Evolutionary conservation across 441 rosid species (phyloP).

Genomic region (Isatis lusitanica): DNA sequence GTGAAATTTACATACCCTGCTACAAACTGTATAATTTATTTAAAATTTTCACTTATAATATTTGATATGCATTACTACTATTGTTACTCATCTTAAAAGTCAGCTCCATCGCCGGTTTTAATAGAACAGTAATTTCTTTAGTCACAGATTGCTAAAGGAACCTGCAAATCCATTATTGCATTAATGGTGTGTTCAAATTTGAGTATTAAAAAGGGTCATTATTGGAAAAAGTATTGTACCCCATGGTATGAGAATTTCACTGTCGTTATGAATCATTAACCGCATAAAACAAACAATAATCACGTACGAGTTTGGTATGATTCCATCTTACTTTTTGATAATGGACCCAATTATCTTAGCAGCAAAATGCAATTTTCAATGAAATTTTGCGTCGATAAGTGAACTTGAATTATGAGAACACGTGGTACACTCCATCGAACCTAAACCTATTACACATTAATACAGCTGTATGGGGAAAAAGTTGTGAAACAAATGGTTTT

Average conservation of each 20-base stretch:
- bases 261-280: slow-evolving; percentile 15
- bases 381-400: slow-evolving; percentile 19
- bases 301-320: slow-evolving; percentile 34
- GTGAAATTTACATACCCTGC: background rate
- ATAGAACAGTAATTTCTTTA: background rate
- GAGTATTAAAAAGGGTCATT: slow-evolving; percentile 12
- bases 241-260: background rate
- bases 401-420: slow-evolving; percentile 16
- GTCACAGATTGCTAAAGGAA: background rate
- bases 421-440: slow-evolving; percentile 24
- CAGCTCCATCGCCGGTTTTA: background rate
- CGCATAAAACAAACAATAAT: slow-evolving; percentile 14
- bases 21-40: background rate
- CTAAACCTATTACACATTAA: background rate
- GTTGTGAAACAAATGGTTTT: slow-evolving; percentile 13
- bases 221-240: slow-evolving; percentile 11
- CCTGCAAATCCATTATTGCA: background rate
- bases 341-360: slow-evolving; percentile 26
- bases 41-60: background rate
- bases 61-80: background rate
- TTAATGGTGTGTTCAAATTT: background rate
- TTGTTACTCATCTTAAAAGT: background rate
- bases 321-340: slow-evolving; percentile 30
- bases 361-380: slow-evolving; percentile 21
- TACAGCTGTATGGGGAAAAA: slow-evolving; percentile 22